Conservation (phyloP, 2,329 filamentous ascomycete species). For the Alternaria solani region DNA sequence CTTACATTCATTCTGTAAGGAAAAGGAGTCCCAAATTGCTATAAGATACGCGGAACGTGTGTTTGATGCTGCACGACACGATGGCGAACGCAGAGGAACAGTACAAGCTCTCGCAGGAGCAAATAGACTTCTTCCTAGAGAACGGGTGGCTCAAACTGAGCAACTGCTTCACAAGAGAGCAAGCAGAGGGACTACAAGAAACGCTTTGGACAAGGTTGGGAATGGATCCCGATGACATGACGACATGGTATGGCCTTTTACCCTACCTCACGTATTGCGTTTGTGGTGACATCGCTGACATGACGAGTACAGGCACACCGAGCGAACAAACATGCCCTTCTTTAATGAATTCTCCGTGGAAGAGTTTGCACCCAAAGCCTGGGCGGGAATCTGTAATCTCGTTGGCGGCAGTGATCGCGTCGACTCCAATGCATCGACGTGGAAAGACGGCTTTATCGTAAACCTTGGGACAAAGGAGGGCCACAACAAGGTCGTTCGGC, state of each 20-base stretch:
- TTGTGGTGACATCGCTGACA: background rate
- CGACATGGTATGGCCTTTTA: conserved; percentile 62
- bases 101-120: conserved; percentile 53
- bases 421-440: conserved; percentile 55
- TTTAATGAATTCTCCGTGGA: conserved; percentile 64
- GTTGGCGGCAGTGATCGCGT: conserved; percentile 65
- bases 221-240: conserved; percentile 69
- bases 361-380: conserved; percentile 70
- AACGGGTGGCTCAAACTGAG: conserved; percentile 65
- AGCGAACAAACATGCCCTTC: conserved; percentile 70
- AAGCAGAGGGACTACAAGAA: conserved; percentile 58
- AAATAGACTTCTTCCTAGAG: conserved; percentile 63
- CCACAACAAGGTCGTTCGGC: conserved; percentile 60
- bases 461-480: conserved; percentile 67
- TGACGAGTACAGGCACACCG: conserved; percentile 49
- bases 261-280: background rate
- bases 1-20: background rate
- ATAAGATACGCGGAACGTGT: background rate
- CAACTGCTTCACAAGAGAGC: conserved; percentile 60
- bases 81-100: conserved; percentile 29
- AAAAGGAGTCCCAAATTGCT: background rate
- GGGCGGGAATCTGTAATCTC: conserved; percentile 71
- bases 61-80: background rate
- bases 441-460: conserved; percentile 74
- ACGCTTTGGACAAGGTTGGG: conserved; percentile 71